Conservation (phyloP, 2,329 filamentous ascomycete species). For the Claviceps quebecensis region DNA sequence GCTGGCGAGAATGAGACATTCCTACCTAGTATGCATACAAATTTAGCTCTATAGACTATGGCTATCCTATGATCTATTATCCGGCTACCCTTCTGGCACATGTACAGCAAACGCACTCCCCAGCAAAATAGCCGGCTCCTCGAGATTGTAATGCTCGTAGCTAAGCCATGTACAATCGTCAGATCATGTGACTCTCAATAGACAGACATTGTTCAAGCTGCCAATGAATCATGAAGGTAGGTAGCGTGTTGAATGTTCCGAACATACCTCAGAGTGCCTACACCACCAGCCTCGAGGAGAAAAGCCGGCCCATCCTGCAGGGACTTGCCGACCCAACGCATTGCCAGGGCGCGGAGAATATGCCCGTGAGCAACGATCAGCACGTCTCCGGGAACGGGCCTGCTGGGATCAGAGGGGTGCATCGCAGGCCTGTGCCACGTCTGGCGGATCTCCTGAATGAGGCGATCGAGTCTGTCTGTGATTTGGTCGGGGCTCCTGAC, state of each 20-base stretch:
- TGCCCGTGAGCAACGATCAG: conserved; percentile 77
- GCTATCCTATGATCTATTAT: too few relatives aligned
- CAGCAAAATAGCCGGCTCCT: conserved; percentile 68
- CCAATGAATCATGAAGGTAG: too few relatives aligned
- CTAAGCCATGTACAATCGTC: conserved; percentile 27
- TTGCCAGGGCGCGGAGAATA: conserved; percentile 75
- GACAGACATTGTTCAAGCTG: too few relatives aligned
- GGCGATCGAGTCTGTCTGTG: conserved; percentile 53
- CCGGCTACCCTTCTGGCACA: conserved; percentile 12
- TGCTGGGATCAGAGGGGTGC: conserved; percentile 28
- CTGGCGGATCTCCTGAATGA: conserved; percentile 62
- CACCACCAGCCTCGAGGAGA: conserved; percentile 77
- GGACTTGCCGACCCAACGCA: conserved; percentile 66
- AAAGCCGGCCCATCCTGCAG: conserved; percentile 65
- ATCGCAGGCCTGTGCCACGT: conserved; percentile 52
- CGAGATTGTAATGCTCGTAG: conserved; percentile 66
- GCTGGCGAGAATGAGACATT: too few relatives aligned
- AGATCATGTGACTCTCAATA: not conserved
- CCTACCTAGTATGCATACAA: too few relatives aligned
- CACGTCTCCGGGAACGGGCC: conserved; percentile 21
- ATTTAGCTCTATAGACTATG: too few relatives aligned
- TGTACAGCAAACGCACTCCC: conserved; percentile 55
- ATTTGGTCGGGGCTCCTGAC: conserved; percentile 56
- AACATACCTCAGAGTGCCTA: conserved; percentile 58
- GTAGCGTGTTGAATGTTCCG: too few relatives aligned